These are phyloP conservation scores for Fomes fomentarius DNA, from an alignment of 1,284 basidiomycete species.

Conservation along the genomic window DNA sequence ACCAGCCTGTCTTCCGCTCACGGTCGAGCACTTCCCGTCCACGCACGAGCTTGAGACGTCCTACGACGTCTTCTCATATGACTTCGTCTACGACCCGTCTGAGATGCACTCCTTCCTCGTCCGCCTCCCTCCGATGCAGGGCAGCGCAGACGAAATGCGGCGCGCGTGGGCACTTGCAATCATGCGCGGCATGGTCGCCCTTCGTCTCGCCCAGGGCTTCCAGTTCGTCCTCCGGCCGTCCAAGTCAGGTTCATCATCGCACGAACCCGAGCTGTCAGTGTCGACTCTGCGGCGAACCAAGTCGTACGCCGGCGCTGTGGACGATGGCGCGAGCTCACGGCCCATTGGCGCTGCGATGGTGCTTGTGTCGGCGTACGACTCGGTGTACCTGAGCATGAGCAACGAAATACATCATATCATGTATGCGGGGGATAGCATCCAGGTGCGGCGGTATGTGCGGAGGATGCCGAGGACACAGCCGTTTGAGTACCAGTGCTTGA, in stretches of 20 bases:
- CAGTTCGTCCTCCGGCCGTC: constrained; percentile 79
- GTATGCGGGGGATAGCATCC: constrained; percentile 86
- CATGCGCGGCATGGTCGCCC: constrained; percentile 93
- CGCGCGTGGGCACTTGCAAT: constrained; percentile 81
- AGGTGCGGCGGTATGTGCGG: constrained; percentile 87
- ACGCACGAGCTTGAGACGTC: constrained; percentile 75
- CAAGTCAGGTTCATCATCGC: constrained; percentile 22
- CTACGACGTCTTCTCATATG: constrained; percentile 83
- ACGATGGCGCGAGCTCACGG: constrained; percentile 51
- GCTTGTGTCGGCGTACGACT: constrained; percentile 64
- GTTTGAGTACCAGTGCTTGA: constrained; percentile 84
- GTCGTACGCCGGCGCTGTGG: constrained; percentile 60
- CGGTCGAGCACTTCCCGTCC: constrained; percentile 88
- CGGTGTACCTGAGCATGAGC: constrained; percentile 92
- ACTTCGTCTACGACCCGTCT: constrained; percentile 76
- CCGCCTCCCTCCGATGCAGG: constrained; percentile 54
- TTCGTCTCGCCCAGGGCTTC: constrained; percentile 94
- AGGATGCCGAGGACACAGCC: constrained; percentile 67
- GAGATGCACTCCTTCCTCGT: constrained; percentile 86
- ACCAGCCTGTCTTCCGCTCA: constrained; percentile 88
- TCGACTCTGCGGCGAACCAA: constrained; percentile 48
- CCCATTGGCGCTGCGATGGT: constrained; percentile 76
- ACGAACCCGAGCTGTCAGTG: constrained; percentile 25
- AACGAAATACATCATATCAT: constrained; percentile 95
- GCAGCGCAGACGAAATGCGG: constrained; percentile 58